Evolutionary conservation across 2,329 filamentous ascomycete species (phyloP).

Genomic region (Exophiala viscosa): DNA sequence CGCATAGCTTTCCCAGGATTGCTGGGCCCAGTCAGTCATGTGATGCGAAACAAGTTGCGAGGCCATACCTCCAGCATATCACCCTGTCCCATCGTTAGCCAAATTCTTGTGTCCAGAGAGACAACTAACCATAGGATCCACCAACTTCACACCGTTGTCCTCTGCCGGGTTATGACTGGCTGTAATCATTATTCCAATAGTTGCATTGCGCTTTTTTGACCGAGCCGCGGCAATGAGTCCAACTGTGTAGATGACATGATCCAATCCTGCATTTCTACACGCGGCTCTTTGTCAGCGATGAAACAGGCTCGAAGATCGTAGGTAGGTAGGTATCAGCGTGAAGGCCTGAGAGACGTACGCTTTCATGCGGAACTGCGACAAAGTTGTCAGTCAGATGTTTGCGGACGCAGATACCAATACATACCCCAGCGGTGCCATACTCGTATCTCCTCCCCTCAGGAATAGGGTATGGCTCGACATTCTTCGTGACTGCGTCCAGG

Average conservation of each 20-base stretch:
- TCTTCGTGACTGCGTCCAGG: slow-evolving; percentile 45
- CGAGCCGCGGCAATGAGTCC: slow-evolving; percentile 84
- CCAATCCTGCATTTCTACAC: slow-evolving; percentile 54
- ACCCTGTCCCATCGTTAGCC: slow-evolving; percentile 50
- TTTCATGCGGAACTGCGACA: slow-evolving; percentile 63
- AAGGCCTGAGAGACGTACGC: slow-evolving; percentile 49
- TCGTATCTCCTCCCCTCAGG: slow-evolving; percentile 50
- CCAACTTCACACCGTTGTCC: slow-evolving; percentile 92
- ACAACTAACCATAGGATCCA: slow-evolving; percentile 74
- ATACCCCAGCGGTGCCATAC: slow-evolving; percentile 61
- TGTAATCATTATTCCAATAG: slow-evolving; percentile 95
- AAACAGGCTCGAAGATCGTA: slow-evolving; percentile 32
- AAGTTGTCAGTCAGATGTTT: slow-evolving; percentile 20
- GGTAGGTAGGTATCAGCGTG: slow-evolving; percentile 29
- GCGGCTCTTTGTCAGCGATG: slow-evolving; percentile 30
- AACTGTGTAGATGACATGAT: slow-evolving; percentile 76
- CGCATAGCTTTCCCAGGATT: slow-evolving; percentile 85
- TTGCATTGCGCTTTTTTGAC: slow-evolving; percentile 83
- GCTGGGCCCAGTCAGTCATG: slow-evolving; percentile 38
- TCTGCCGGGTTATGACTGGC: slow-evolving; percentile 86
- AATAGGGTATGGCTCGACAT: slow-evolving; percentile 48
- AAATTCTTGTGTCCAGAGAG: slow-evolving; percentile 4
- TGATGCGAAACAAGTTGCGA: slow-evolving; percentile 3
- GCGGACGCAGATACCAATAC: slow-evolving; percentile 30
- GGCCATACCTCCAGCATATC: slow-evolving; percentile 83